A percentile compares a stretch with the other conserved stretches of the same genome.
Evolutionary conservation across 441 rosid genomes (phyloP).

Genomic region (Rhodomyrtus psidioides): DNA sequence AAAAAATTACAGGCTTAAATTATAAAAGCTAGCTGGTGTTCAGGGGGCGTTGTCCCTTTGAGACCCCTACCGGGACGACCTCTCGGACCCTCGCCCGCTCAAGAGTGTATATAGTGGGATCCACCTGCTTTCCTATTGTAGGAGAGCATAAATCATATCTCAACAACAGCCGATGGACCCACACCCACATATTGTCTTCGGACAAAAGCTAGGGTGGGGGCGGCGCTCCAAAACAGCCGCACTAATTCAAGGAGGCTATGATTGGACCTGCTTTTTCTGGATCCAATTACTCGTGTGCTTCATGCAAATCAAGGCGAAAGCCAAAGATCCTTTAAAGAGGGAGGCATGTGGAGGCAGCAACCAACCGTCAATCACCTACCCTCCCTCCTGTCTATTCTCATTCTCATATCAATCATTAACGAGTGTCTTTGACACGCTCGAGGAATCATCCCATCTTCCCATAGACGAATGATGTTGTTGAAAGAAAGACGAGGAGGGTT

Average conservation of each 20-base stretch:
- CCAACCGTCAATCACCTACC: neutral
- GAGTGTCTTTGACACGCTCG: neutral
- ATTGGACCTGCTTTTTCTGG: neutral
- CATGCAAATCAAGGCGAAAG: neutral
- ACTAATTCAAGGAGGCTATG: neutral
- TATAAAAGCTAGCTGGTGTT: no score
- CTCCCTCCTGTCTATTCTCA: neutral
- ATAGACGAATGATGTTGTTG: neutral
- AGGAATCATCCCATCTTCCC: neutral
- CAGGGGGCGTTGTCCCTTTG: no score
- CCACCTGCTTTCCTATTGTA: no score
- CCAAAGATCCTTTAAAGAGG: neutral
- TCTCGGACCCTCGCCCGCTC: no score
- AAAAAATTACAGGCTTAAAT: no score
- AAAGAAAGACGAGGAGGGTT: neutral
- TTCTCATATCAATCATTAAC: neutral
- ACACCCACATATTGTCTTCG: neutral
- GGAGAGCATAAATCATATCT: no score
- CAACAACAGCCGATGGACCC: neutral
- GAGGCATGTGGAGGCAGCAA: neutral
- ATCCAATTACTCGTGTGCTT: neutral
- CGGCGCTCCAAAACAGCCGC: neutral
- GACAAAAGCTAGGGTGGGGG: neutral
- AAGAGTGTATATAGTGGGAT: no score
- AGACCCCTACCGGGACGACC: no score